Evolutionary conservation across 768 basidiomycete species (phyloP), one percentile per base, ranked within the genome.

Genomic region (Lactarius psammicola): DNA sequence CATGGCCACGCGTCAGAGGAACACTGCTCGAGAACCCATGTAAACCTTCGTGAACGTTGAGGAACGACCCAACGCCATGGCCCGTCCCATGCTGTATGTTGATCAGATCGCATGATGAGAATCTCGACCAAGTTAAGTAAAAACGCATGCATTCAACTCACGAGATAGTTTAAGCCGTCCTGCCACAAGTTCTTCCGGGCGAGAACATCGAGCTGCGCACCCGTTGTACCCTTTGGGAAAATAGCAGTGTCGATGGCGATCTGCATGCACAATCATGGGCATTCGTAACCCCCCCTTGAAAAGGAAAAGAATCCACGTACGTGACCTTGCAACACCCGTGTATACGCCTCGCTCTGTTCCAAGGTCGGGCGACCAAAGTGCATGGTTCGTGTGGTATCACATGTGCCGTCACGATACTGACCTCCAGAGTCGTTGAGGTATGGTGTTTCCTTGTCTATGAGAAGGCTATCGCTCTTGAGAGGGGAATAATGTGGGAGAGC

Each of bases 351-450:
- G 74, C 86, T 88, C 74, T 93, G 88, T 68, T 93, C 89, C n/a
- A 80, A 66, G n/a, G 88, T 86, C 8, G 92, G 91, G n/a, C 87
- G 84, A 49, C 94, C 94, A 72, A 95, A 92, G 78, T 94, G 91
- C 33, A 93, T 77, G 0, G 91, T 92, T 57, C 90, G 84, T 17
- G 89, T 90, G 30, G 88, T 91, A 73, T 92, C 88, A 76, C 88
- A 90, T 11, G 96, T 98, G 5, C 94, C 95, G 72, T 98, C 95
- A 68, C 82, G 80, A 75, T 90, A 94, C 74, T 94, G 89, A 6
- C 88, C 94, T 56, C 96, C 96, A 17, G 94, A 94, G 77, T 98
- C 96, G 75, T 93, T 95, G 64, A 99, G 83, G 75, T 96, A 99
- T 5, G 95, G 93, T 2, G 85, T 83, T 15, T 89, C 83, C 40